Percentiles rank a stretch among this genome's conserved stretches.
Evolutionary conservation across 2,329 filamentous ascomycete species (phyloP).

Genomic region (Trichoderma koningii): DNA sequence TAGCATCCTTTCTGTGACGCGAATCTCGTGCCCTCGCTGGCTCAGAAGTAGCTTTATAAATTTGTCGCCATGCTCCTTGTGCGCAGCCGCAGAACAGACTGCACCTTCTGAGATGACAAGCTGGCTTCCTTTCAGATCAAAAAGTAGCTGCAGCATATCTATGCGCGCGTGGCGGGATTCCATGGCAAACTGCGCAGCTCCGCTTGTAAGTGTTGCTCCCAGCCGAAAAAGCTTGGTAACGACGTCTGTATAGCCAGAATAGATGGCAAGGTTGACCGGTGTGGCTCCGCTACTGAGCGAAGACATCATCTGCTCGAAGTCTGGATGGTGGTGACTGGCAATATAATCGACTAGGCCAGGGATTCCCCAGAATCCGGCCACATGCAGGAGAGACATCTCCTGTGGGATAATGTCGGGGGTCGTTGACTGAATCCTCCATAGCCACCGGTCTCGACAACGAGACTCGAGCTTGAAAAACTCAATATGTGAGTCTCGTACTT

Average conservation of each 20-base stretch:
- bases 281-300: too few species aligned
- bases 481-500: neutral
- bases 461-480: slow-evolving; percentile 24
- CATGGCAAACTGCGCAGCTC: too few species aligned
- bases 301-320: too few species aligned
- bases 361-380: slow-evolving; percentile 27
- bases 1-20: slow-evolving; percentile 22
- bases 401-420: neutral
- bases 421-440: neutral
- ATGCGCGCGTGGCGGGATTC: too few species aligned
- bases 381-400: slow-evolving; percentile 22
- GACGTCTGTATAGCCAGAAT: too few species aligned
- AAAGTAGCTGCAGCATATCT: neutral
- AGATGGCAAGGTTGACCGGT: too few species aligned
- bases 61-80: slow-evolving; percentile 20
- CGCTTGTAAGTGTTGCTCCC: slow-evolving; percentile 8
- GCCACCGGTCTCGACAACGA: slow-evolving; percentile 15
- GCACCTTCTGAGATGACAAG: slow-evolving; percentile 22
- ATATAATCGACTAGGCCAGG: slow-evolving; percentile 15
- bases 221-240: too few species aligned
- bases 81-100: slow-evolving; percentile 18
- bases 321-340: neutral
- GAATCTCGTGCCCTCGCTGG: slow-evolving; percentile 19
- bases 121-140: slow-evolving; percentile 16
- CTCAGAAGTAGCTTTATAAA: slow-evolving; percentile 26